Evolutionary conservation across 2,329 filamentous ascomycete species (phyloP).

Genomic region (Aspergillus phoenicis): DNA sequence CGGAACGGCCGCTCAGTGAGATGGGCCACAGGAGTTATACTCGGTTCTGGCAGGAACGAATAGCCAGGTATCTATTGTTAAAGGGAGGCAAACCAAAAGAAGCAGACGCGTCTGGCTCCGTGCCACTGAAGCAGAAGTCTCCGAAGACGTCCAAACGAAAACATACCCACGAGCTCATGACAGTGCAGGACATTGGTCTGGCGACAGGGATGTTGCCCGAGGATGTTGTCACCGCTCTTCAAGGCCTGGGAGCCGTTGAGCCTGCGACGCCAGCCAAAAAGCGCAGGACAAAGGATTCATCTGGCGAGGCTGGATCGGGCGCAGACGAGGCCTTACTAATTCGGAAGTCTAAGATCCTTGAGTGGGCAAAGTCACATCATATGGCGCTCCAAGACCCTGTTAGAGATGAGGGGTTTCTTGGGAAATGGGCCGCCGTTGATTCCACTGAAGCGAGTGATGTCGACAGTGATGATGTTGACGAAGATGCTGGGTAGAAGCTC

Average conservation of each 20-base stretch:
- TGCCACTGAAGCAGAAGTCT: slow-evolving; percentile 30
- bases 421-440: slow-evolving; percentile 60
- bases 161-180: slow-evolving; percentile 53
- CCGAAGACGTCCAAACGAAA: slow-evolving; percentile 40
- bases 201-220: slow-evolving; percentile 83
- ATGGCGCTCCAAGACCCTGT: slow-evolving; percentile 69
- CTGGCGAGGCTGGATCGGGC: slow-evolving; percentile 22
- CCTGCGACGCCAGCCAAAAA: slow-evolving; percentile 54
- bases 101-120: slow-evolving; percentile 28
- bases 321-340: slow-evolving; percentile 47
- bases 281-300: slow-evolving; percentile 48
- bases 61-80: slow-evolving; percentile 68
- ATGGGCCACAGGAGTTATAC: slow-evolving; percentile 80
- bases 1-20: slow-evolving; percentile 89
- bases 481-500: slow-evolving; percentile 19
- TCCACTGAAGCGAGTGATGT: slow-evolving; percentile 32
- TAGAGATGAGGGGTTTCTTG: slow-evolving; percentile 73
- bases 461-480: slow-evolving; percentile 20
- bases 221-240: slow-evolving; percentile 76
- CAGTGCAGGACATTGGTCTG: slow-evolving; percentile 70
- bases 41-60: slow-evolving; percentile 82
- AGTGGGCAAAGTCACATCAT: slow-evolving; percentile 66
- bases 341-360: slow-evolving; percentile 61
- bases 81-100: slow-evolving; percentile 32
- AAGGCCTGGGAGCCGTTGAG: slow-evolving; percentile 75